A percentile compares a stretch with the other conserved stretches of the same genome.
Conservation (phyloP, 2,329 filamentous ascomycete species). For the Ambrosiella beaveri region DNA sequence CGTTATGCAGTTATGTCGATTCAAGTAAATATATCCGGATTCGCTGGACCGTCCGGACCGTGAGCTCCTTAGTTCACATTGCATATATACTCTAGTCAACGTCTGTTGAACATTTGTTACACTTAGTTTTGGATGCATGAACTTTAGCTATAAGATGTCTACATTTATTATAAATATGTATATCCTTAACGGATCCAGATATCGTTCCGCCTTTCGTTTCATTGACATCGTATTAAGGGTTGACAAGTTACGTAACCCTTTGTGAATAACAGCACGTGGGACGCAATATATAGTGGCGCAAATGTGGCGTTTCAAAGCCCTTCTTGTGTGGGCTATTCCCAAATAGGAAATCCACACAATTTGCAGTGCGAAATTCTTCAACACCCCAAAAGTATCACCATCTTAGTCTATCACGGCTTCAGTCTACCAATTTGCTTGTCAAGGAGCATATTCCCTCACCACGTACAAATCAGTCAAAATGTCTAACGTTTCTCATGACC, state of each 20-base stretch:
- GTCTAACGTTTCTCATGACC: conserved; percentile 69
- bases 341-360: conserved; percentile 13
- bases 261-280: neutral
- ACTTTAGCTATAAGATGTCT: too few relatives aligned
- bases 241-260: neutral
- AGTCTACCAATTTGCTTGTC: conserved; percentile 11
- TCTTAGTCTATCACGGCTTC: conserved; percentile 8
- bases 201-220: too few relatives aligned
- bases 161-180: too few relatives aligned
- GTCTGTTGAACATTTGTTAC: too few relatives aligned
- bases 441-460: conserved; percentile 11
- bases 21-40: too few relatives aligned
- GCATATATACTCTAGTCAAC: too few relatives aligned
- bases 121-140: too few relatives aligned
- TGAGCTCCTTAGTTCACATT: too few relatives aligned
- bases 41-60: too few relatives aligned
- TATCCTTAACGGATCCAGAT: too few relatives aligned
- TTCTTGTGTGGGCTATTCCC: conserved; percentile 12
- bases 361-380: conserved; percentile 11
- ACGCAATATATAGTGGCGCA: neutral
- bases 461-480: conserved; percentile 30
- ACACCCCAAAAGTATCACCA: conserved; percentile 12
- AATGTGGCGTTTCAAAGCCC: conserved; percentile 11
- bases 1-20: too few relatives aligned
- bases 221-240: neutral